phyloP scores from a whole-genome alignment of 306 rosid species.

The Glycine soja region DNA sequence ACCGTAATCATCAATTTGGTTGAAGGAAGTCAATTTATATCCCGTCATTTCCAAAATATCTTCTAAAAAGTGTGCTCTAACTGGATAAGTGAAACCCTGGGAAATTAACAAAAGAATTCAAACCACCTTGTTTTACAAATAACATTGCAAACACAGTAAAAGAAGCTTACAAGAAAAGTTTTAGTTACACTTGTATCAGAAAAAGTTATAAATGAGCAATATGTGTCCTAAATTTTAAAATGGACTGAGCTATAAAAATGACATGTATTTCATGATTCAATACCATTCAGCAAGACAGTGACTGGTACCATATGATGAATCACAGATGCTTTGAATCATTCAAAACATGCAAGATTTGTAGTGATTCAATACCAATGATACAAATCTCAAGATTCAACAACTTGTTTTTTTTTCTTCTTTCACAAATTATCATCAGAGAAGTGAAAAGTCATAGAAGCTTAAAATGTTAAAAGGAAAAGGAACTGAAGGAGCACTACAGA shows the following conservation, averaged over 20 bases:
- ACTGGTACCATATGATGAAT: slow-evolving; percentile 8
- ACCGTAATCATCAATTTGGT: slow-evolving; percentile 98
- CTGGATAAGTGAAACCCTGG: slow-evolving; percentile 95
- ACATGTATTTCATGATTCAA: background rate
- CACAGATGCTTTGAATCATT: slow-evolving; percentile 8
- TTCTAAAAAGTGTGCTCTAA: slow-evolving; percentile 82
- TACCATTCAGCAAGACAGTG: background rate
- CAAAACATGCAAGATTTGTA: slow-evolving; percentile 2
- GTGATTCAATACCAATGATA: background rate
- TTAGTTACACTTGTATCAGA: background rate
- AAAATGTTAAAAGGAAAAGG: slow-evolving; percentile 14
- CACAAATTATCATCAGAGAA: slow-evolving; percentile 36
- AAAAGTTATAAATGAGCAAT: background rate
- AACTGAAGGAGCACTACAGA: background rate
- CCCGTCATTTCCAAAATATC: slow-evolving; percentile 92
- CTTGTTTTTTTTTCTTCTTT: background rate
- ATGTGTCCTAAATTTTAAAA: slow-evolving; percentile 13
- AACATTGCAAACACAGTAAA: slow-evolving; percentile 33
- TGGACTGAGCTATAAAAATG: slow-evolving; percentile 1
- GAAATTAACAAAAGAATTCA: slow-evolving; percentile 48
- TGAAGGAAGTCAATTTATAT: slow-evolving; percentile 80
- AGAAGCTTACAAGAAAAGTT: slow-evolving; percentile 36
- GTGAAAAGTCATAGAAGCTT: slow-evolving; percentile 2
- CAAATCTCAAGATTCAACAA: slow-evolving; percentile 1
- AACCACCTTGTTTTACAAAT: background rate